Base-by-base conservation (phyloP, 1,284 basidiomycete species). In the Trichosporon sp. region DNA sequence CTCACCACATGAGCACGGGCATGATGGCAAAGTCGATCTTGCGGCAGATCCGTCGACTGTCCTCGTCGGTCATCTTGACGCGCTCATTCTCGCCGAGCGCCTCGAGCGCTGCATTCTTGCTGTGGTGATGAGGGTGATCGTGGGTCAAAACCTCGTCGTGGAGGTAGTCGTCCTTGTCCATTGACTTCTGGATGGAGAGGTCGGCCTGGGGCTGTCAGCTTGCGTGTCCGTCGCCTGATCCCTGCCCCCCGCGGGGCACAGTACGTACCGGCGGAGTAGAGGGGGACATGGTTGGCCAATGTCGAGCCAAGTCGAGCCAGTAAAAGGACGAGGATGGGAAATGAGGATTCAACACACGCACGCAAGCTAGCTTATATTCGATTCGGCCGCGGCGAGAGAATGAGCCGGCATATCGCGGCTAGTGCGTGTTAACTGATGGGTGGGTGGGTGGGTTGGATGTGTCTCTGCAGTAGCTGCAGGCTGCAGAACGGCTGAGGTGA, bases 151-250 rank as follows among this genome's bases (percentile, higher is more conserved):
- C 65, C 76, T 80, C 58, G 85, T 86, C 64, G 83, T 89, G 84
- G 29, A 91, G 87, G 40, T 88, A 84, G 71, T 92, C 87, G 69
- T 94, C 85, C 29, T 77, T 36, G 4, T 67, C 59, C 49, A 46
- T 64, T 3, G 56, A 31, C 29, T 77, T 36, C 1, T 64, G 54
- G 52, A 46, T 62, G 29, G 56, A 31, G 23, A 61, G 52, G 29
- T 56, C 49, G n/a, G 25, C 25, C 49, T 29, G 33, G n/a, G n/a
- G 40, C 40, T 44, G 40, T 67, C 64, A 36, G 60, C 32, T 49
- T 29, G 21, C 21, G 23, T 25, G 27, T 54, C 25, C 25, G 40
- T 9, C 19, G 19, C 32, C 32, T 23, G 19, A n/a, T n/a, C n/a
- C n/a, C n/a, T n/a, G n/a, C n/a, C n/a, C n/a, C n/a, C n/a, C n/a